Percentiles rank a stretch among this genome's conserved stretches.
Conservation (phyloP, 306 rosid species). For the Castanospermum australe region DNA sequence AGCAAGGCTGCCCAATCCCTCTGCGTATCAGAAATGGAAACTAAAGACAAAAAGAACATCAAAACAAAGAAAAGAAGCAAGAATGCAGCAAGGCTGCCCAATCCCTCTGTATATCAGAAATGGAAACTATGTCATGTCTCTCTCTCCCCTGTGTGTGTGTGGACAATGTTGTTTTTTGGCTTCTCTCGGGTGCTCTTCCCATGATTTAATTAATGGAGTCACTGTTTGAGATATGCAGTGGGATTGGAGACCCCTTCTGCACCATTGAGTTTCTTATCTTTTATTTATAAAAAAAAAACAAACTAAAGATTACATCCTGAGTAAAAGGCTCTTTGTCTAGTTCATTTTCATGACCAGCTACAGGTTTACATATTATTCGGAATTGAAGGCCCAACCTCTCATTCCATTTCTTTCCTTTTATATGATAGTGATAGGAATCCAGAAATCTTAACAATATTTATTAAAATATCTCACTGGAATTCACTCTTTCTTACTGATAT, state of each 20-base stretch:
- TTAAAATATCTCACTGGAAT: too few species aligned
- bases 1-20: background rate
- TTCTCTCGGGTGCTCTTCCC: background rate
- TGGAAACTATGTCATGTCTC: too few species aligned
- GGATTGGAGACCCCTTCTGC: background rate
- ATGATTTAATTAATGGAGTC: background rate
- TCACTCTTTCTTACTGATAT: too few species aligned
- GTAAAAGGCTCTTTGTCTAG: background rate
- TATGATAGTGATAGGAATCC: too few species aligned
- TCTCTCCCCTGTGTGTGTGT: too few species aligned
- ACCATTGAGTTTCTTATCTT: background rate
- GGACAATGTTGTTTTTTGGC: background rate
- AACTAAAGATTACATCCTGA: conserved; percentile 3
- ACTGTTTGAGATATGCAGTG: background rate
- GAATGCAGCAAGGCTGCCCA: too few species aligned
- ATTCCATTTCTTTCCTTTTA: conserved; percentile 2
- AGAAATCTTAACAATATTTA: too few species aligned
- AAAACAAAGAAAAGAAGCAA: too few species aligned
- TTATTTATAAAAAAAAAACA: background rate
- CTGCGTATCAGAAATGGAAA: too few species aligned
- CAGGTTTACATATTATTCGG: background rate
- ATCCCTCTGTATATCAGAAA: too few species aligned
- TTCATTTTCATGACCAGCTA: background rate
- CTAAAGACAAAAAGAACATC: too few species aligned
- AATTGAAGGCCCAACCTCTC: background rate